phyloP scores from a whole-genome alignment of 176 grass and related monocot genomes.

The Zoysia japonica region DNA sequence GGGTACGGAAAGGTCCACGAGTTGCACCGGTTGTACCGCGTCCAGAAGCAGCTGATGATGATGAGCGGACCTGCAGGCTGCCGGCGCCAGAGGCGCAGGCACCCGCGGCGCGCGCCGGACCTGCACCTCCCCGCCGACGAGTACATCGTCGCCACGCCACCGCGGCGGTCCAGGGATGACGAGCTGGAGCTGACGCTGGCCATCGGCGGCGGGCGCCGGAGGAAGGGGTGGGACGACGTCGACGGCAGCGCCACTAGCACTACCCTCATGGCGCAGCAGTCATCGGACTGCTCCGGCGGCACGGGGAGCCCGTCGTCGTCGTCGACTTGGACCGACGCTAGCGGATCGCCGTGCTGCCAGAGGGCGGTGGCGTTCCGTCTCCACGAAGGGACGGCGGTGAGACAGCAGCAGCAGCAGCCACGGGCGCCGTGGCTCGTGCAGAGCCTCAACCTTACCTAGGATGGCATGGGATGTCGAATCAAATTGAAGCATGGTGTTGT shows the following conservation, averaged over 20 bases:
- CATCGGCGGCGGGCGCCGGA: slow-evolving; percentile 21
- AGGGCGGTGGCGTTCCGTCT: slow-evolving; percentile 23
- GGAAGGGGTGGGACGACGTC: slow-evolving; percentile 9
- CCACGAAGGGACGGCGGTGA: slow-evolving; percentile 25
- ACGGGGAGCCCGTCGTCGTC: slow-evolving; percentile 30
- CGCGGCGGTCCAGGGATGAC: neutral
- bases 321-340: slow-evolving; percentile 5
- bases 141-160: slow-evolving; percentile 4
- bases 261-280: neutral
- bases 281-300: slow-evolving; percentile 39
- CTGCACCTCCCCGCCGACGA: slow-evolving; percentile 46
- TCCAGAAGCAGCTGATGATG: slow-evolving; percentile 76
- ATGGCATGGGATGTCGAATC: slow-evolving; percentile 41
- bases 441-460: slow-evolving; percentile 40
- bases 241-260: neutral
- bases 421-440: slow-evolving; percentile 53
- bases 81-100: slow-evolving; percentile 43
- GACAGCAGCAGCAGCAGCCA: neutral
- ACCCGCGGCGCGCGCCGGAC: slow-evolving; percentile 36
- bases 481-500: no score
- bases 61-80: slow-evolving; percentile 21
- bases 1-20: slow-evolving; percentile 46
- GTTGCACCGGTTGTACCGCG: slow-evolving; percentile 61
- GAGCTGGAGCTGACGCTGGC: slow-evolving; percentile 65
- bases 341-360: neutral